phyloP scores from a whole-genome alignment of 331 rosid species.

The Erythrophleum ivorense region DNA sequence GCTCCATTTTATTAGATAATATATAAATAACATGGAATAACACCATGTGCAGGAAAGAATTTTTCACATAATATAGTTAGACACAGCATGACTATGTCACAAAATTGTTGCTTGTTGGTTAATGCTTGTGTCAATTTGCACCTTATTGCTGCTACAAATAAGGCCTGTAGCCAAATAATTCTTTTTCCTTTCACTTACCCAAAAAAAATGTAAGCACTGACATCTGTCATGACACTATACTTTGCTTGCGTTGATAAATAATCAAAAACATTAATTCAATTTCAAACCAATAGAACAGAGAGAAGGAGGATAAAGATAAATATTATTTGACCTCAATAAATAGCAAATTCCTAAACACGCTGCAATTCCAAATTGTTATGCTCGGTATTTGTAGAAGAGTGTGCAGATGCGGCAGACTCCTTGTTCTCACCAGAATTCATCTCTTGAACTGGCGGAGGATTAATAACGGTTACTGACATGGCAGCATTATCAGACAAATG shows the following conservation, averaged over 20 bases:
- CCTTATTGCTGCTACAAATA: background rate
- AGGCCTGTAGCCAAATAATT: background rate
- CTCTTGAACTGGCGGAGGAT: constrained; percentile 71
- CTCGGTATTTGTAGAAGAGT: constrained; percentile 30
- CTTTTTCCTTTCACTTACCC: background rate
- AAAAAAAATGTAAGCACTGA: background rate
- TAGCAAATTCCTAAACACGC: constrained; percentile 46
- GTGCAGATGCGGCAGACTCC: constrained; percentile 37
- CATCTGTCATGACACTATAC: background rate
- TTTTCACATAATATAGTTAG: background rate
- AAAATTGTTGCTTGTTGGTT: background rate
- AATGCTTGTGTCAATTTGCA: background rate
- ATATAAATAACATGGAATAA: background rate
- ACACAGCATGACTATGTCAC: background rate
- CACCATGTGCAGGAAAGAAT: background rate
- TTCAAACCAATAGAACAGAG: background rate
- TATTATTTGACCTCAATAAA: constrained; percentile 10
- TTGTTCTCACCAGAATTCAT: constrained; percentile 52
- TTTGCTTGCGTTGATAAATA: background rate
- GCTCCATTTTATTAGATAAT: background rate
- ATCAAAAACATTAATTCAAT: background rate
- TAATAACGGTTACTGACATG: constrained; percentile 46
- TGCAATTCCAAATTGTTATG: constrained; percentile 45
- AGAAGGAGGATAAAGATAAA: background rate
- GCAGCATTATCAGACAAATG: constrained; percentile 57